A percentile compares a stretch with the other conserved stretches of the same genome.
These are phyloP conservation scores for Fragaria ananassa DNA, from an alignment of 306 rosid genomes.

Conservation along the genomic window DNA sequence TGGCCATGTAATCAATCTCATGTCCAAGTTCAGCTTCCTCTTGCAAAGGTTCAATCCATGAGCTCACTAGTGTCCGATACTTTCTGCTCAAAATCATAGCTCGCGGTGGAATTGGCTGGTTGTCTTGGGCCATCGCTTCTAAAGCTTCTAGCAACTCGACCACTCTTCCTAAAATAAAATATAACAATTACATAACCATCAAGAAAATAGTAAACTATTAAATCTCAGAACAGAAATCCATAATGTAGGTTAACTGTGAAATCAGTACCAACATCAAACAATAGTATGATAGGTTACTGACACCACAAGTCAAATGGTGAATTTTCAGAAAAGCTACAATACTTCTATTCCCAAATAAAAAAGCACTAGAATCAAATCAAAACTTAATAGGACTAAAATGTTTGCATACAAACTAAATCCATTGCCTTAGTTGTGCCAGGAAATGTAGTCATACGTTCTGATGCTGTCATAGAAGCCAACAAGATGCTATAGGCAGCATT, in stretches of 20 bases:
- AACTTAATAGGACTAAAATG: not conserved
- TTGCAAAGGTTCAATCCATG: conserved; percentile 98
- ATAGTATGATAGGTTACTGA: conserved; percentile 9
- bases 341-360: not conserved
- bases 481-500: not conserved
- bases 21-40: conserved; percentile 97
- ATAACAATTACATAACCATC: conserved; percentile 24
- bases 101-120: conserved; percentile 72
- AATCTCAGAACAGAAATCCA: conserved; percentile 20
- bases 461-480: not conserved
- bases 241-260: not conserved
- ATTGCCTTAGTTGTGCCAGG: not conserved
- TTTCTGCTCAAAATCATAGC: conserved; percentile 96
- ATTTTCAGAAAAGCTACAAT: conserved; percentile 7
- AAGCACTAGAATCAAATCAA: not conserved
- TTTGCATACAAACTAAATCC: not conserved
- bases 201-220: not conserved
- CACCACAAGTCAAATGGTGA: not conserved
- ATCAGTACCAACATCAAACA: not conserved
- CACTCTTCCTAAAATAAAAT: conserved; percentile 69
- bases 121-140: conserved; percentile 77
- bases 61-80: conserved; percentile 88
- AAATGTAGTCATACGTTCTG: not conserved
- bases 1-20: conserved; percentile 90
- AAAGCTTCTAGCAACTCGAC: conserved; percentile 84